A percentile compares a stretch with the other conserved stretches of the same genome.
phyloP scores from a whole-genome alignment of 2,329 filamentous ascomycete species.

The Fusarium sarcochroum region DNA sequence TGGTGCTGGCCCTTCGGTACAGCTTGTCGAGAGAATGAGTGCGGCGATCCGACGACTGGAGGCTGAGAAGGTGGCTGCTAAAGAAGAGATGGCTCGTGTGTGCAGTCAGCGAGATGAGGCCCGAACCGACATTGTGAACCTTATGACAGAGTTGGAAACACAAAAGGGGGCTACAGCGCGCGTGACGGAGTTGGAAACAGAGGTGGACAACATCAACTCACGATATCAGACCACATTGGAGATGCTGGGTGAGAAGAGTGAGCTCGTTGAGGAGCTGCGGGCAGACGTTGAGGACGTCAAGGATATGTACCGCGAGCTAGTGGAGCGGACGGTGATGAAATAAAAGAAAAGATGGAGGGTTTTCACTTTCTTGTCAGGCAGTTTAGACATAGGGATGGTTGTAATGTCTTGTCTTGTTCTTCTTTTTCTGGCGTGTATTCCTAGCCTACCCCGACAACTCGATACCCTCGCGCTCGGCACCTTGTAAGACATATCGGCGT shows the following conservation, averaged over 20 bases:
- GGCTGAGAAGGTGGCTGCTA: conserved; percentile 88
- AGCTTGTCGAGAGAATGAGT: conserved; percentile 96
- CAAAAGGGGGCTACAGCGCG: conserved; percentile 72
- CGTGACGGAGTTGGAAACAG: conserved; percentile 75
- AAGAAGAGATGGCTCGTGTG: conserved; percentile 87
- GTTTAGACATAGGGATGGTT: conserved; percentile 17
- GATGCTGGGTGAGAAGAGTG: conserved; percentile 97
- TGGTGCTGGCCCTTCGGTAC: conserved; percentile 91
- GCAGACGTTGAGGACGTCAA: conserved; percentile 94
- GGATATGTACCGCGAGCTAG: conserved; percentile 93
- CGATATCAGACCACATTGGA: conserved; percentile 93
- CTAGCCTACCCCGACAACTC: conserved; percentile 60
- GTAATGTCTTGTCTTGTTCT: conserved; percentile 26
- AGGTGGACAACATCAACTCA: conserved; percentile 77
- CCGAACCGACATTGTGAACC: conserved; percentile 86
- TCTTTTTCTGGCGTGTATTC: conserved; percentile 39
- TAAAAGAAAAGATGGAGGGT: conserved; percentile 53
- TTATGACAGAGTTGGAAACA: conserved; percentile 89
- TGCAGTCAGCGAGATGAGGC: conserved; percentile 92
- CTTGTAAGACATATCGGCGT: conserved; percentile 80
- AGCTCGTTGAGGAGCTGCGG: conserved; percentile 90
- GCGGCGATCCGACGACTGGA: conserved; percentile 92
- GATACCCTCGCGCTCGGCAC: conserved; percentile 88
- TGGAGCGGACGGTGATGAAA: conserved; percentile 86
- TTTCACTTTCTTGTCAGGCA: conserved; percentile 5